A percentile compares a stretch with the other conserved stretches of the same genome.
Evolutionary conservation across 768 basidiomycete species (phyloP).

Genomic region (Mycena sanguinolenta): DNA sequence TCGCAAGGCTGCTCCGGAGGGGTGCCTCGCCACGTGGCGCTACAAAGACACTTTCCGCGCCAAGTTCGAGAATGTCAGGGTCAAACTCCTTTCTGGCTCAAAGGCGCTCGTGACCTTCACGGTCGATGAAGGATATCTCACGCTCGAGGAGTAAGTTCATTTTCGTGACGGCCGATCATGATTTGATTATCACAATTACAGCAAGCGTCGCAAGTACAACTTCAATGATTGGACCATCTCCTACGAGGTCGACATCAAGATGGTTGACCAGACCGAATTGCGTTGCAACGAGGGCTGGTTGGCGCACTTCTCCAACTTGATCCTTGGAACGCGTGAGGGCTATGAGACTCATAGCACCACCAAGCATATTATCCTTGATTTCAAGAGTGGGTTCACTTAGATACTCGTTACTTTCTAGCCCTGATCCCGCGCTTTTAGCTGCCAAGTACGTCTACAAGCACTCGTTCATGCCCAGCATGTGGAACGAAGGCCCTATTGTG

Average conservation of each 20-base stretch:
- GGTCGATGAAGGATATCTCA: conserved; percentile 16
- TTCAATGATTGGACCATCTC: conserved; percentile 13
- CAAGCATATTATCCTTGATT: conserved; percentile 19
- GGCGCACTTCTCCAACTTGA: not conserved
- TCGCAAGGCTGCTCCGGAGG: not conserved
- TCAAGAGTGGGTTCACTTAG: conserved; percentile 4
- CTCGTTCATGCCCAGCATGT: conserved; percentile 17
- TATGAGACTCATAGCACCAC: not conserved
- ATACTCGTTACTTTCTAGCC: not conserved
- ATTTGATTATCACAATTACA: not conserved
- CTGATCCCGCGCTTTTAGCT: not conserved
- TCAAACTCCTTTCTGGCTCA: conserved; percentile 25
- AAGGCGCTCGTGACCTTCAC: conserved; percentile 27
- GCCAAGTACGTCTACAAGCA: conserved; percentile 19
- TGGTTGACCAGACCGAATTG: conserved; percentile 15
- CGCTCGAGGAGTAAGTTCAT: conserved; percentile 5
- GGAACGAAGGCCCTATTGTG: not conserved
- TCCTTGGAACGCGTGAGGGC: not conserved
- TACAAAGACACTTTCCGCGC: conserved; percentile 14
- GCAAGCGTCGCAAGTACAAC: not conserved
- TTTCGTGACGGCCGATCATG: not conserved
- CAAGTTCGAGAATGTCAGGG: conserved; percentile 10
- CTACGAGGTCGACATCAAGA: conserved; percentile 6
- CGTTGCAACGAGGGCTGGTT: conserved; percentile 5
- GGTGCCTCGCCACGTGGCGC: conserved; percentile 1